A percentile compares a stretch with the other conserved stretches of the same genome.
phyloP scores from a whole-genome alignment of 2,329 filamentous ascomycete genomes.

The Aspergillus carbonarius region DNA sequence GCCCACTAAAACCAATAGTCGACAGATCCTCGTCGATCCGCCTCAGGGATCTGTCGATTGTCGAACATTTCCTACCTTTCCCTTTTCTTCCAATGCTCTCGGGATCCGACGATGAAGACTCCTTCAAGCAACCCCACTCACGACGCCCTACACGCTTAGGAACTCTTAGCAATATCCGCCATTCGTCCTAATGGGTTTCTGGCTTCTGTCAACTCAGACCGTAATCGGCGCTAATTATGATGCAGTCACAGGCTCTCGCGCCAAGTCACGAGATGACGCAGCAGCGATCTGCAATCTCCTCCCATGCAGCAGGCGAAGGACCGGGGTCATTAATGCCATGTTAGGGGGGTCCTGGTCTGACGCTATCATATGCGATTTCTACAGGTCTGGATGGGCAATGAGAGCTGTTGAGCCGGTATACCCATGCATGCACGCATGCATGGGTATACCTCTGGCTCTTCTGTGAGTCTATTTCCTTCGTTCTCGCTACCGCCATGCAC shows the following conservation, averaged over 20 bases:
- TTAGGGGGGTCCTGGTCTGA: constrained; percentile 18
- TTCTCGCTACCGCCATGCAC: background rate
- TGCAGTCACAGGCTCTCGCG: constrained; percentile 16
- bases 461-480: constrained; percentile 1
- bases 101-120: background rate
- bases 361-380: constrained; percentile 18
- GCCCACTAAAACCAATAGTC: constrained; percentile 40
- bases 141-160: background rate
- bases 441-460: constrained; percentile 5
- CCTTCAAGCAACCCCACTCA: background rate
- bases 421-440: constrained; percentile 11
- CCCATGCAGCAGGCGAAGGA: constrained; percentile 17
- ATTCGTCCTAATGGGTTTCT: constrained; percentile 14
- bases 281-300: constrained; percentile 14
- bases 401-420: constrained; percentile 13
- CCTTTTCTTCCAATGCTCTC: constrained; percentile 8
- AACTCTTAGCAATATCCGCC: background rate
- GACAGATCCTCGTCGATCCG: constrained; percentile 39
- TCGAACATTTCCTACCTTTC: constrained; percentile 20
- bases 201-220: constrained; percentile 13
- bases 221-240: constrained; percentile 15
- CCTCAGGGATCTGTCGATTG: constrained; percentile 29
- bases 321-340: constrained; percentile 11
- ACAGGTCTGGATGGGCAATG: constrained; percentile 10
- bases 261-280: constrained; percentile 24